Base-by-base conservation (phyloP, 2,329 filamentous ascomycete genomes). In the Monosporascus sp. region DNA sequence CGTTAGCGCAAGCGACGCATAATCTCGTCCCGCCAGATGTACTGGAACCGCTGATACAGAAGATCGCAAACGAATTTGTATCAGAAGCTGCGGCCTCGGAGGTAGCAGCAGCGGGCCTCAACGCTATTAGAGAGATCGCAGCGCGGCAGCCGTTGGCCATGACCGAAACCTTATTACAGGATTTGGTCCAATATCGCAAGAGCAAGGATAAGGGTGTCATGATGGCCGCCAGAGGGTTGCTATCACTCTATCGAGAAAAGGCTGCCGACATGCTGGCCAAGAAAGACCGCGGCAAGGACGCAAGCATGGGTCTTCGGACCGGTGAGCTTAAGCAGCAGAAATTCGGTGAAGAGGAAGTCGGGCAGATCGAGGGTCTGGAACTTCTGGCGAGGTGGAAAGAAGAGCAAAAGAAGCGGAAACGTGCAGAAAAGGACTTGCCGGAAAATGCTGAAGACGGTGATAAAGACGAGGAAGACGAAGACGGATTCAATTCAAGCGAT, bases 201-300 rank as follows among this genome's bases (percentile, higher is more conserved):
- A 96, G 90, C 67, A 99, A 99, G 68, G 94, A 99, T 67, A 99
- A 97, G 76, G 92, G 93, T 55, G 89, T 94, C n/a, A 92, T 96
- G 82, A 97, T 99, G 94, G 94, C 94, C 7, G 91, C 93, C 15
- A 93, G 94, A 69, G 93, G 94, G 58, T 76, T 99, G 6, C 77
- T 99, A 43, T 90, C 90, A 24, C 78, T 99, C 6, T 99, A 96
- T 75, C 81, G 94, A 61, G 92, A 97, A 66, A 88, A 96, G 15
- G 91, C 88, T 37, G 90, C 94, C 0, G 89, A 96, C 60, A 82
- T 97, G 74, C 75, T 99, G 55, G 88, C 87, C 71, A 95, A 90
- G 77, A 84, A 88, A 65, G 94, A 97, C 67, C 84, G 94, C 62
- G 94, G 94, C 63, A 96, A 96, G 75, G 85, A 91, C 50, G 94